Evolutionary conservation across 345 rosid species (phyloP), one percentile per base, ranked within the genome.

Genomic region (Bruguiera sexangula): DNA sequence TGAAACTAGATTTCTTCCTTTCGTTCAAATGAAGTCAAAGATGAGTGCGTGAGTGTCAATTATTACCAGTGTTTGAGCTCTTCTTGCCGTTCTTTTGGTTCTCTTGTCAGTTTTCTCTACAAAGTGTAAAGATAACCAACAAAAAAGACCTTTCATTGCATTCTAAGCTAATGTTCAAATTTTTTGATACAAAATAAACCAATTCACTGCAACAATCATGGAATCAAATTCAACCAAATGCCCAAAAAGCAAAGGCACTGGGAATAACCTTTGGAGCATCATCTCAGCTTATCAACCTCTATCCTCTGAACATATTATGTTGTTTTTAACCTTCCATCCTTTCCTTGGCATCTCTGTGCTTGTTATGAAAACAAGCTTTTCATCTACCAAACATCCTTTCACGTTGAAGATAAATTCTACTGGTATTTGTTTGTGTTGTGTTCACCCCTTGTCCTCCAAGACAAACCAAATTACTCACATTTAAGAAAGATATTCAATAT

Each of bases 31-130:
- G 15, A 46, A 68, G 60, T 62, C 53, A 52, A 36, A 29, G 62
- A 6, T 51, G 65, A 22, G 52, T 34, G 57, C 52, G 52, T 63
- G 21, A 19, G 30, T 24, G 65, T 66, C 60, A 36, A 73, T 78
- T 32, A 51, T 50, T 93, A 91, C 97, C 97, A 89, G 75, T 73
- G 32, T 31, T 31, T 31, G 3, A 31, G 32, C 32, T 31, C 32
- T 5, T 31, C 32, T 4, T 4, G 98, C 96, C 98, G 91, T 94
- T 85, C 98, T 75, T 81, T 94, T 89, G 57, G 98, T 95, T 84
- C 97, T 85, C 95, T 91, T 89, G 82, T 94, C 98, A 76, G 89
- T 70, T 80, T 89, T 94, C 89, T 91, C 97, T 30, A 94, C 96
- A 78, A 80, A 94, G 69, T 36, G 39, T 6, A 36, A 54, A 24